Evolutionary conservation across 176 grass and related monocot genomes (phyloP), one percentile per base, ranked within the genome.

Genomic region (Stipa capillata): DNA sequence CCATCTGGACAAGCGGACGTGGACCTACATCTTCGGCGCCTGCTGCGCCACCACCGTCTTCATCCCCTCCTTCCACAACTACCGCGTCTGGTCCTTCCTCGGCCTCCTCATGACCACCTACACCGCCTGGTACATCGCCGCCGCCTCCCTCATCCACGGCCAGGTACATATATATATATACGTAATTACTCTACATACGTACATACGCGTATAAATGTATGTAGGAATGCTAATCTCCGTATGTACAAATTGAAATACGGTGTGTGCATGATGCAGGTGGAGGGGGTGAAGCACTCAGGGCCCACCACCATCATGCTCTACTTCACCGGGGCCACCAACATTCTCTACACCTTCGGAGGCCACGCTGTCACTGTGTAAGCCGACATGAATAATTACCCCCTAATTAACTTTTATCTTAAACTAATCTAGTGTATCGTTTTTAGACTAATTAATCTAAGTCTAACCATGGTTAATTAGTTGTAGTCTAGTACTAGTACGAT

Each of bases 1-100:
- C 85, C 87, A 77, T 6, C 72, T 98, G 11, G 95, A 98, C 68
- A 98, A 98, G 73, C 89, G 95, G 32, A 98, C 95, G 10, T 98
- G 95, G 95, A 98, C 95, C 0, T 98, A 98, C 82, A 81, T 98
- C 53, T 98, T 98, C 65, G 95, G 95, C 5, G 95, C 95, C 27
- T 98, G 95, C 84, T 98, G 95, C 77, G 95, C 95, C 31, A 94
- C 95, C 33, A 94, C 87, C 20, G 95, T 98, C 0, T 97, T 97
- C 89, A 97, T 97, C 87, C 94, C 94, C 0, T 97, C 94, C n/a
- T 97, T 97, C 81, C 95, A 90, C 83, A 98, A 98, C 95, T 98
- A 98, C 77, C 87, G 95, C 12, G 88, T 98, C 39, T 98, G 95
- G 95, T 94, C 92, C 10, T 98, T 98, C 17, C 85, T 98, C 0